Evolutionary conservation across 257 asterid genomes (phyloP).

Genomic region (Oldenlandia corymbosa): DNA sequence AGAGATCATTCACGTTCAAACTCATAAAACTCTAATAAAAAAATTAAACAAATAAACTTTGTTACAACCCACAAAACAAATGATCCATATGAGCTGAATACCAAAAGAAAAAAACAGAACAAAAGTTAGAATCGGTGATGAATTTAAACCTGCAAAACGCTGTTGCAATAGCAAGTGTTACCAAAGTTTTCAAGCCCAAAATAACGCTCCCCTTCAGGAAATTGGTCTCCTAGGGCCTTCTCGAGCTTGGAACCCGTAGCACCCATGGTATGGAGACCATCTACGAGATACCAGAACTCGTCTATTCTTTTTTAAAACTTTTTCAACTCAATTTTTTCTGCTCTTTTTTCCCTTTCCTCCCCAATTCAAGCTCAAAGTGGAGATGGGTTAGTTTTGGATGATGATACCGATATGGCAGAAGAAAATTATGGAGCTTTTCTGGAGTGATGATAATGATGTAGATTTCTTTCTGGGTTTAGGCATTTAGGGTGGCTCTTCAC

Average conservation of each 20-base stretch:
- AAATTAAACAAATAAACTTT: too few relatives aligned
- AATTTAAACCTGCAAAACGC: slow-evolving; percentile 31
- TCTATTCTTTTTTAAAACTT: slow-evolving; percentile 33
- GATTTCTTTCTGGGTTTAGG: too few relatives aligned
- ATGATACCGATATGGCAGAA: too few relatives aligned
- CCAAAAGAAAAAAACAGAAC: too few relatives aligned
- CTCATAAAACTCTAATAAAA: too few relatives aligned
- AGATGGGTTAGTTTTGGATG: background rate
- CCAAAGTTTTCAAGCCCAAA: slow-evolving; percentile 41
- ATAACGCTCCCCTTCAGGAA: slow-evolving; percentile 40
- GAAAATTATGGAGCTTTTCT: too few relatives aligned
- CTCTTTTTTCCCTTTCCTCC: background rate
- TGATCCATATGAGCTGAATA: too few relatives aligned
- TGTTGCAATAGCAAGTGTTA: slow-evolving; percentile 41
- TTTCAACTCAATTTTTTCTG: background rate
- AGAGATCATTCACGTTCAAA: slow-evolving; percentile 7
- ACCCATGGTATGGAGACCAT: slow-evolving; percentile 44
- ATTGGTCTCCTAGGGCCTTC: slow-evolving; percentile 41
- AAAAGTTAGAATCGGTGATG: background rate
- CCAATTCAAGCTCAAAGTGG: background rate
- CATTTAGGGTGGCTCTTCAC: too few relatives aligned
- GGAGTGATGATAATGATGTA: too few relatives aligned
- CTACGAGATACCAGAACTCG: slow-evolving; percentile 56
- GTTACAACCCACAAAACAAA: too few relatives aligned
- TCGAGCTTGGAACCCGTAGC: slow-evolving; percentile 39